phyloP scores from a whole-genome alignment of 169 alveolate species.

The Theileria sp. region DNA sequence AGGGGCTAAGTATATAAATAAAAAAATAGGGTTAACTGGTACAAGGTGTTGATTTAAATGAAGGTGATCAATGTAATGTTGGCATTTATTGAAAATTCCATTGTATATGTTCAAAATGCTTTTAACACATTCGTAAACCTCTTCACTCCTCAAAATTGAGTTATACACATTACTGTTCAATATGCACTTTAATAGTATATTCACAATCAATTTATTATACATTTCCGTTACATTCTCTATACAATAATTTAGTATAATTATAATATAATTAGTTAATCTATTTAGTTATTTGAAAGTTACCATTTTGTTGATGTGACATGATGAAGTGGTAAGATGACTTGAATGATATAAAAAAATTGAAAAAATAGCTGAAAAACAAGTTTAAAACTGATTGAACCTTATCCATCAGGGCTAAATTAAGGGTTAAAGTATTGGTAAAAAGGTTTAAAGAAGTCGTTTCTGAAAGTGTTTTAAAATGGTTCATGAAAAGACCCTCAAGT shows the following conservation, averaged over 20 bases:
- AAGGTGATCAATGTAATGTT: neutral
- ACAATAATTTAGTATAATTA: too few species aligned
- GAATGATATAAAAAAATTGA: neutral
- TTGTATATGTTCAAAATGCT: neutral
- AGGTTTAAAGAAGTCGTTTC: neutral
- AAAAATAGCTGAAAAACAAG: neutral
- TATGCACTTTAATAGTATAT: neutral
- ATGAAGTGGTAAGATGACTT: slow-evolving; percentile 2
- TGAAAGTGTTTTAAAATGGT: neutral
- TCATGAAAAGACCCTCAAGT: slow-evolving; percentile 6
- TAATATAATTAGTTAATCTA: too few species aligned
- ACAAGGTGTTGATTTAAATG: neutral
- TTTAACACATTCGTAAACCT: neutral
- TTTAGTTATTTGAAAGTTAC: neutral
- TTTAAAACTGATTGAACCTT: neutral
- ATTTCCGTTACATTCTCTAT: neutral
- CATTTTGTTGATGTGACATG: neutral
- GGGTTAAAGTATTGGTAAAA: neutral
- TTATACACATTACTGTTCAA: slow-evolving; percentile 13
- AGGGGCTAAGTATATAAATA: too few species aligned
- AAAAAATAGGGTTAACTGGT: neutral
- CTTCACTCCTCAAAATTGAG: slow-evolving; percentile 6
- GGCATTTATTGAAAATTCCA: neutral
- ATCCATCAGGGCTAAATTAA: neutral
- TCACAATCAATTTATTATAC: neutral